Evolutionary conservation across 2,329 filamentous ascomycete genomes (phyloP).

Genomic region (Teratosphaeria epicoccoides): DNA sequence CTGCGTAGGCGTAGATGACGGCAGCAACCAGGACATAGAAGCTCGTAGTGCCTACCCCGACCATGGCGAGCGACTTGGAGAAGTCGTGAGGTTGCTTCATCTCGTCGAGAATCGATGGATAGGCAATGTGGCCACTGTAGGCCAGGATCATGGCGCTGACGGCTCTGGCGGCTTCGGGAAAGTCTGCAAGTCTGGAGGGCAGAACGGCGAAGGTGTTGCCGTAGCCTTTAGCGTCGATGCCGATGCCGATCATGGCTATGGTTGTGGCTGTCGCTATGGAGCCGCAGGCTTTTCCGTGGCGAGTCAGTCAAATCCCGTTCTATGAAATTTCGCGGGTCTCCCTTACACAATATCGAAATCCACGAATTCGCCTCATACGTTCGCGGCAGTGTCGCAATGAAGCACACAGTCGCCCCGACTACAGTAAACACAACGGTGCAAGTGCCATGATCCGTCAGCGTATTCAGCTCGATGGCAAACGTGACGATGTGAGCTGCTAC

Average conservation of each 20-base stretch:
- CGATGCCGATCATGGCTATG: slow-evolving; percentile 55
- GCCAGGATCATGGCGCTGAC: slow-evolving; percentile 62
- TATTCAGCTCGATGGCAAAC: slow-evolving; percentile 58
- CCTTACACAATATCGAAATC: slow-evolving; percentile 48
- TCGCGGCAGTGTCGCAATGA: slow-evolving; percentile 49
- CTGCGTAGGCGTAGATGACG: slow-evolving; percentile 56
- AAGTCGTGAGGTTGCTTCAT: slow-evolving; percentile 51
- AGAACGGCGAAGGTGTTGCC: slow-evolving; percentile 29
- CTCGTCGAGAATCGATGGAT: slow-evolving; percentile 56
- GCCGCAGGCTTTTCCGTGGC: slow-evolving; percentile 40
- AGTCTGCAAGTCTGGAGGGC: slow-evolving; percentile 27
- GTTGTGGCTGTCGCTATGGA: slow-evolving; percentile 55
- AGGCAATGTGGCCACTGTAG: slow-evolving; percentile 53
- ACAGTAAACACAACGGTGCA: slow-evolving; percentile 47
- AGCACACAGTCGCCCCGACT: slow-evolving; percentile 49
- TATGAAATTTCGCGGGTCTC: neutral
- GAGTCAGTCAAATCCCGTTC: neutral
- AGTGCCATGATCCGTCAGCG: slow-evolving; percentile 51
- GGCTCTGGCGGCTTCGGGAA: slow-evolving; percentile 45
- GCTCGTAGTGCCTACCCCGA: slow-evolving; percentile 48
- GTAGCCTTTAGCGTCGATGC: slow-evolving; percentile 36
- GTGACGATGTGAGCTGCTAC: slow-evolving; percentile 63
- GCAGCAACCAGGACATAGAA: slow-evolving; percentile 55
- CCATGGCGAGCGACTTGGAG: slow-evolving; percentile 50
- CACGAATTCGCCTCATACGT: slow-evolving; percentile 54